Evolutionary conservation across 2,329 filamentous ascomycete species (phyloP).

Genomic region (Alternaria sp.): DNA sequence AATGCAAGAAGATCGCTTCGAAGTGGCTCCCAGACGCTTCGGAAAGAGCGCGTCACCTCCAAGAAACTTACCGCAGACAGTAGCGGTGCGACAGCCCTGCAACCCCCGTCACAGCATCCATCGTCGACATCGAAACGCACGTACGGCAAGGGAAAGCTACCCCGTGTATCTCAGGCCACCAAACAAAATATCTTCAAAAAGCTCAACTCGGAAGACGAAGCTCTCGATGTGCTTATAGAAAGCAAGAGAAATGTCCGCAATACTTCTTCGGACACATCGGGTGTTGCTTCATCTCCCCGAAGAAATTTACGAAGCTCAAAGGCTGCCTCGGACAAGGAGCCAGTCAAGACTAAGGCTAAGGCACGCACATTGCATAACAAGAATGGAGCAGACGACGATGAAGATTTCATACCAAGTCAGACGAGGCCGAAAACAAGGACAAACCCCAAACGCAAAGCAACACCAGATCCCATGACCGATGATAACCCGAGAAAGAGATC

Average conservation of each 20-base stretch:
- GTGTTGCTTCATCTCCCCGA: neutral
- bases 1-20: neutral
- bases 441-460: conserved; percentile 17
- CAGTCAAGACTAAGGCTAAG: neutral
- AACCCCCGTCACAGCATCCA: neutral
- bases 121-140: neutral
- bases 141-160: conserved; percentile 21
- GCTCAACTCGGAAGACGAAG: conserved; percentile 4
- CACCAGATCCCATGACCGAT: neutral
- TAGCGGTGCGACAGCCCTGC: neutral
- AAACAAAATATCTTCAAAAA: conserved; percentile 18
- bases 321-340: neutral
- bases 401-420: conserved; percentile 13
- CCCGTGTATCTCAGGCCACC: conserved; percentile 17
- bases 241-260: neutral
- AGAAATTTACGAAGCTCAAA: conserved; percentile 2
- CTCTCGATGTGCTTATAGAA: conserved; percentile 6
- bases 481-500: neutral
- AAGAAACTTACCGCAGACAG: neutral
- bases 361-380: conserved; percentile 1
- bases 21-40: neutral
- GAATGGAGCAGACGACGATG: conserved; percentile 16
- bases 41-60: neutral
- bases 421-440: conserved; percentile 3
- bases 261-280: neutral